Conservation (phyloP, 2,329 filamentous ascomycete species). For the Sarocladium kiliense region DNA sequence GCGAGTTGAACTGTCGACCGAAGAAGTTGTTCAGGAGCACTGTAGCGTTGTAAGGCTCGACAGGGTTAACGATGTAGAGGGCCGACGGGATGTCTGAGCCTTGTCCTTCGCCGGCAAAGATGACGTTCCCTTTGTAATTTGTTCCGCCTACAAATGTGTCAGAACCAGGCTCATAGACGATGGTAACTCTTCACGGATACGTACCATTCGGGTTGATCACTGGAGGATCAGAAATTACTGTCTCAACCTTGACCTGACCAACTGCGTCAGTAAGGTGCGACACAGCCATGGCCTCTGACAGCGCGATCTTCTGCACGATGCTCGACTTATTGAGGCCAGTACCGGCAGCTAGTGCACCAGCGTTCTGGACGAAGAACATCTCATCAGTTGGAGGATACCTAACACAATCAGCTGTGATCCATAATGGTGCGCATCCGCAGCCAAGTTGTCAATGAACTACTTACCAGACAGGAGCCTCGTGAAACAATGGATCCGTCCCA, state of each 20-base stretch:
- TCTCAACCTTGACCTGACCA: slow-evolving; percentile 33
- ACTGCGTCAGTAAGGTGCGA: slow-evolving; percentile 30
- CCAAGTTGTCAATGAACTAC: too few relatives aligned
- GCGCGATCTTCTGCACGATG: slow-evolving; percentile 44
- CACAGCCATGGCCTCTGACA: slow-evolving; percentile 33
- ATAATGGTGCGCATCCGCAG: too few relatives aligned
- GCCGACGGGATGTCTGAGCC: slow-evolving; percentile 29
- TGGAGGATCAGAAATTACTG: slow-evolving; percentile 32
- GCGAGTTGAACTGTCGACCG: slow-evolving; percentile 53
- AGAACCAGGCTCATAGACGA: too few relatives aligned
- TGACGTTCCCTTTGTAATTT: slow-evolving; percentile 40
- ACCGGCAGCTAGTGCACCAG: slow-evolving; percentile 39
- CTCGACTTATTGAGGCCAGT: slow-evolving; percentile 47
- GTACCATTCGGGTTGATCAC: slow-evolving; percentile 44
- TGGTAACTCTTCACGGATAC: too few relatives aligned
- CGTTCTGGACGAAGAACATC: slow-evolving; percentile 50
- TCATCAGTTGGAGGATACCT: slow-evolving; percentile 41
- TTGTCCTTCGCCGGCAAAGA: slow-evolving; percentile 41
- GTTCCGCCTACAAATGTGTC: slow-evolving; percentile 29
- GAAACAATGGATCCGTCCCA: slow-evolving; percentile 41
- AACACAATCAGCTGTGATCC: neutral
- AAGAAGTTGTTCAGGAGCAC: slow-evolving; percentile 55
- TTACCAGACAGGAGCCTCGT: slow-evolving; percentile 50
- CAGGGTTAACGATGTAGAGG: slow-evolving; percentile 15
- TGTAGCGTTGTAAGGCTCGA: slow-evolving; percentile 44